These are phyloP conservation scores for Penicillium longicatenatum DNA, from an alignment of 495 filamentous ascomycete genomes.

Conservation along the genomic window DNA sequence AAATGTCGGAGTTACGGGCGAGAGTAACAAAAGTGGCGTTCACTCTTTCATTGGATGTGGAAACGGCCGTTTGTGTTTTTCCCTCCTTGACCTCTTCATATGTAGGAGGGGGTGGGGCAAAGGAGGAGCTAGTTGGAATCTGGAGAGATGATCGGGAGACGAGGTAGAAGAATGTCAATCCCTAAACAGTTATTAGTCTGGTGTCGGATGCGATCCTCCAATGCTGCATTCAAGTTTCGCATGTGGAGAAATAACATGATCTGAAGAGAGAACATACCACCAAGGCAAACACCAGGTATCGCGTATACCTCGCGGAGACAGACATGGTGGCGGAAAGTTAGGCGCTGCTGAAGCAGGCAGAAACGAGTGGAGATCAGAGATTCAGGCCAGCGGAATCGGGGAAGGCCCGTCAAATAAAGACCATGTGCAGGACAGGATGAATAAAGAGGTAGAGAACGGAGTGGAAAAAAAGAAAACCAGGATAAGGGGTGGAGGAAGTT, in stretches of 20 bases:
- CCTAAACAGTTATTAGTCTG: slow-evolving; percentile 44
- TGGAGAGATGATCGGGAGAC: slow-evolving; percentile 70
- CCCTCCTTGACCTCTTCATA: slow-evolving; percentile 34
- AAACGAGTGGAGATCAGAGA: slow-evolving; percentile 9
- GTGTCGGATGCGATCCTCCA: neutral
- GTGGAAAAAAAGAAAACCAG: slow-evolving; percentile 5
- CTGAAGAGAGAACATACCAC: slow-evolving; percentile 61
- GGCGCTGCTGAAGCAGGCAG: slow-evolving; percentile 10
- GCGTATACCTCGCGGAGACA: slow-evolving; percentile 68
- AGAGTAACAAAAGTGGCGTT: slow-evolving; percentile 98
- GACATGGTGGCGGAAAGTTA: slow-evolving; percentile 55
- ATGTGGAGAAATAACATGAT: no score
- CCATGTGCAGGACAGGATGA: slow-evolving; percentile 8
- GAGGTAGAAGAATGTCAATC: slow-evolving; percentile 75
- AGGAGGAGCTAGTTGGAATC: slow-evolving; percentile 34
- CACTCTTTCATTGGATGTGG: slow-evolving; percentile 64
- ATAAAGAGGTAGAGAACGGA: neutral
- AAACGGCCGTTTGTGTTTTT: slow-evolving; percentile 44
- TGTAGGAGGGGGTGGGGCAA: slow-evolving; percentile 21
- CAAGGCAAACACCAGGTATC: slow-evolving; percentile 86
- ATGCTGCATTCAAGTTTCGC: neutral
- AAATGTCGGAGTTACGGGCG: slow-evolving; percentile 88
- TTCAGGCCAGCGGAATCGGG: slow-evolving; percentile 11
- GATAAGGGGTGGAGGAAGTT: slow-evolving; percentile 5
- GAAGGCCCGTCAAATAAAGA: slow-evolving; percentile 11